phyloP scores from a whole-genome alignment of 352 stramenopile species.

The Phytophthora pini region DNA sequence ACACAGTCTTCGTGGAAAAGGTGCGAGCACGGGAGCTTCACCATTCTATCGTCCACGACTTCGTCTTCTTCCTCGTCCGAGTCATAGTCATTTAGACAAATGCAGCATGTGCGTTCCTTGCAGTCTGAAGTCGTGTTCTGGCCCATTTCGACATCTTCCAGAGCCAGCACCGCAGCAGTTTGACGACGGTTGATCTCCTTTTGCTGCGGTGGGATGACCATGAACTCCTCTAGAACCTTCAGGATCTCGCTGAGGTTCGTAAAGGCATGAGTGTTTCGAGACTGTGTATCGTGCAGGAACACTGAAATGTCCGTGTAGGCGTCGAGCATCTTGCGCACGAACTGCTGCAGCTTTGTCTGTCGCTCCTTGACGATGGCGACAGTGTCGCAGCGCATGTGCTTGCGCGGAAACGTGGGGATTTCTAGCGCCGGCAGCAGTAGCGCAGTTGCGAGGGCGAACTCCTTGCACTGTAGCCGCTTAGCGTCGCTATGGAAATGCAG shows the following conservation, averaged over 20 bases:
- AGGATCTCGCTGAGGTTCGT: conserved; percentile 43
- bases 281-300: conserved; percentile 47
- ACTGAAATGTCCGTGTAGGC: conserved; percentile 70
- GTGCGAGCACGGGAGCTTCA: conserved; percentile 68
- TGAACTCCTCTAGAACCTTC: conserved; percentile 49
- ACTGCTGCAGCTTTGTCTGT: conserved; percentile 50
- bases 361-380: conserved; percentile 60
- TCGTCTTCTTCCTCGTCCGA: conserved; percentile 28
- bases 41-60: conserved; percentile 43
- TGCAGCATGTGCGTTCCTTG: conserved; percentile 53
- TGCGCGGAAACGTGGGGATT: conserved; percentile 58
- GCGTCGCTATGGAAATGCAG: conserved; percentile 30
- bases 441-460: conserved; percentile 53
- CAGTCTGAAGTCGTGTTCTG: conserved; percentile 5
- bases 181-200: conserved; percentile 59
- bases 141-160: conserved; percentile 57
- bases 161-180: conserved; percentile 52
- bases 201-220: conserved; percentile 55
- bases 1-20: conserved; percentile 84
- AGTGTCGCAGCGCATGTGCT: conserved; percentile 68
- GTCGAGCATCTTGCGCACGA: conserved; percentile 61
- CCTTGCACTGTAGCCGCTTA: conserved; percentile 41
- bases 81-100: conserved; percentile 58
- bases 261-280: conserved; percentile 23
- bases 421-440: conserved; percentile 49